Base-by-base conservation (phyloP, 179 eudicot species). In the Silene coronaria region DNA sequence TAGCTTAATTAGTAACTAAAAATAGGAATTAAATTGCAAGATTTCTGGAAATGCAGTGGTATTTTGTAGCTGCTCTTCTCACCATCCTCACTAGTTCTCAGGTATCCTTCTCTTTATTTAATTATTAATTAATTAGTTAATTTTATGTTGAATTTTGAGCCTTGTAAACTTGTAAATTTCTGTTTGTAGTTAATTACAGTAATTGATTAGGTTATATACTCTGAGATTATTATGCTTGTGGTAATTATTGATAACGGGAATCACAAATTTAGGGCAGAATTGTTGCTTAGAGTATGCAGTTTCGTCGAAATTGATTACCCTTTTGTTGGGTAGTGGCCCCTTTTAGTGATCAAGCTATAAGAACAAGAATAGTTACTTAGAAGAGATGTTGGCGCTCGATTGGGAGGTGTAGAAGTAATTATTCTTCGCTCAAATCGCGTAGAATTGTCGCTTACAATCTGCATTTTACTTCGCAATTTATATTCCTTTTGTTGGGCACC, bases 11-110 rank as follows among this genome's bases (percentile, higher is more conserved):
- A 42, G 11, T 4, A 62, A 45, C 4, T 1, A 1, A 11, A 4
- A 10, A 28, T 0, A 11, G 12, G 3, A 36, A 28, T 38, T 45
- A 3, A 28, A 51, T 51, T 19, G 64, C 34, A 21, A 65, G 74
- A 76, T 79, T 55, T 57, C 69, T 17, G 24, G 46, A 78, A 10
- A 91, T 91, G 97, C 83, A 85, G 89, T 89, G 97, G 97, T 91
- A 88, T 82, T 86, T 86, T 73, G 97, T 91, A 58, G 94, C 94
- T 74, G 87, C 88, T 80, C 84, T 91, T 73, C 92, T 91, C 84
- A 89, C 97, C 71, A 72, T 89, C 69, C 89, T 91, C 80, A 91
- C 97, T 59, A 91, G 97, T 73, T 91, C 94, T 72, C 97, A 89
- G 97, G 97, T 89, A 30, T 45, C 24, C 26, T 1, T 5, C 55